A percentile compares a stretch with the other conserved stretches of the same genome.
Evolutionary conservation across 2,329 filamentous ascomycete genomes (phyloP).

Genomic region (Atkinsonella texensis): DNA sequence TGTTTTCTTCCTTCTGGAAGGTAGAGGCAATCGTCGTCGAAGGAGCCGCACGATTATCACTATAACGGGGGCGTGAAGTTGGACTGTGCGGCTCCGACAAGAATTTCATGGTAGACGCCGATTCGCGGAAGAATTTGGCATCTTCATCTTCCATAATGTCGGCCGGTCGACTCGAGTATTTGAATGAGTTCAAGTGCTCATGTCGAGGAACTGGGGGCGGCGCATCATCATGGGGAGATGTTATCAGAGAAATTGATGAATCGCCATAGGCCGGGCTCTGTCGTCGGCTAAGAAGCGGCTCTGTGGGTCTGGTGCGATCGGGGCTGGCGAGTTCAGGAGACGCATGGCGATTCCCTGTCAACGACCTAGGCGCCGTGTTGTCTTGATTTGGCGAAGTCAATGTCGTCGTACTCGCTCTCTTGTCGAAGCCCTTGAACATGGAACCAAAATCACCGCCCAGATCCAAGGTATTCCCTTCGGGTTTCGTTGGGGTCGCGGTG

Average conservation of each 20-base stretch:
- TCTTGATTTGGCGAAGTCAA: constrained; percentile 31
- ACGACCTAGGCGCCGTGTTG: constrained; percentile 27
- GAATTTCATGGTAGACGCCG: constrained; percentile 36
- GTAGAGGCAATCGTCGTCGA: constrained; percentile 17
- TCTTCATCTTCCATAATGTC: constrained; percentile 40
- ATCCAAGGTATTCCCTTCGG: constrained; percentile 34
- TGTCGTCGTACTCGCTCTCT: constrained; percentile 39
- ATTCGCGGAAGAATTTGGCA: constrained; percentile 38
- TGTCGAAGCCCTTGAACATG: constrained; percentile 44
- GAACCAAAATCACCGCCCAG: constrained; percentile 46
- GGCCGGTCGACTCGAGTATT: constrained; percentile 21
- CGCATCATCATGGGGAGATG: neutral
- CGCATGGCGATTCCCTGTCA: constrained; percentile 31
- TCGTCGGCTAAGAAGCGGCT: constrained; percentile 36
- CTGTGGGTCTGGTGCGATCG: constrained; percentile 31
- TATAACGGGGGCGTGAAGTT: constrained; percentile 25
- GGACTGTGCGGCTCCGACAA: constrained; percentile 19
- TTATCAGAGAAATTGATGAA: neutral
- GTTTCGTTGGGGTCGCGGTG: constrained; percentile 38
- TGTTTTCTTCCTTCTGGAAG: constrained; percentile 37
- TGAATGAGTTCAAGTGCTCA: constrained; percentile 16
- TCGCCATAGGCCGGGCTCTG: constrained; percentile 37
- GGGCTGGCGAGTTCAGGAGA: constrained; percentile 36
- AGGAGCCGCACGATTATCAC: constrained; percentile 25
- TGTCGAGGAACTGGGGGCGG: constrained; percentile 25